These are phyloP conservation scores for Medakamo hakoo DNA, from an alignment of 139 green algal genomes.

Conservation along the genomic window DNA sequence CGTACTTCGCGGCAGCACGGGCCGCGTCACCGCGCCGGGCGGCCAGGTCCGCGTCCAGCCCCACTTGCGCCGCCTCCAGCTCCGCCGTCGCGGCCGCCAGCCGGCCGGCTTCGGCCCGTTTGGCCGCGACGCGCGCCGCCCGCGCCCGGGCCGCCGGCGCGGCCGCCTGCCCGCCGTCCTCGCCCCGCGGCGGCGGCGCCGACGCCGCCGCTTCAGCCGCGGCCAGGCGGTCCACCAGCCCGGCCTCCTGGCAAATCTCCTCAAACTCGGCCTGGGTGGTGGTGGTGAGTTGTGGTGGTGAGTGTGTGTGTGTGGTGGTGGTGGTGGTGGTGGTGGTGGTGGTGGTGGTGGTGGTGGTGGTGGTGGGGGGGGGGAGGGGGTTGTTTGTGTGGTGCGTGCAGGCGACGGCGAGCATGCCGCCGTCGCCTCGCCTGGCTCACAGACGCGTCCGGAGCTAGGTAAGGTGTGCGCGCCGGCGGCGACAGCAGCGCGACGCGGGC, in stretches of 20 bases:
- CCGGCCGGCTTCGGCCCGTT: background rate
- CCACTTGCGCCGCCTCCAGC: constrained; percentile 5
- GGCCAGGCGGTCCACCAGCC: constrained; percentile 10
- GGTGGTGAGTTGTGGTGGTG: background rate
- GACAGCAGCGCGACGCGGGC: too few relatives aligned
- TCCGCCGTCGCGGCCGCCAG: background rate
- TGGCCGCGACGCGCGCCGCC: background rate
- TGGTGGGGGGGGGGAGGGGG: too few relatives aligned
- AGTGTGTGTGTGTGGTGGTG: background rate
- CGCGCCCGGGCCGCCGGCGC: too few relatives aligned
- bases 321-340: too few relatives aligned
- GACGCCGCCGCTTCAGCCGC: constrained; percentile 1
- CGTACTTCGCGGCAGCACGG: constrained; percentile 4
- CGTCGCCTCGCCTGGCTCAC: too few relatives aligned
- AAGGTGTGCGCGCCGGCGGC: too few relatives aligned
- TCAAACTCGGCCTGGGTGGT: constrained; percentile 10
- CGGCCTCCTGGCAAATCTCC: constrained; percentile 8
- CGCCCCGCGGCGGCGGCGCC: too few relatives aligned
- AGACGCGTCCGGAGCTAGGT: too few relatives aligned
- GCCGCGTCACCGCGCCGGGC: background rate
- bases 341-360: too few relatives aligned
- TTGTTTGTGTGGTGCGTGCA: too few relatives aligned
- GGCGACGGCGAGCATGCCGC: too few relatives aligned
- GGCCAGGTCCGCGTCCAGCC: constrained; percentile 9
- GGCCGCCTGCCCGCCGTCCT: too few relatives aligned